Evolutionary conservation across 75 land plant genomes (phyloP), one percentile per base, ranked within the genome.

Genomic region (Larix kaempferi): DNA sequence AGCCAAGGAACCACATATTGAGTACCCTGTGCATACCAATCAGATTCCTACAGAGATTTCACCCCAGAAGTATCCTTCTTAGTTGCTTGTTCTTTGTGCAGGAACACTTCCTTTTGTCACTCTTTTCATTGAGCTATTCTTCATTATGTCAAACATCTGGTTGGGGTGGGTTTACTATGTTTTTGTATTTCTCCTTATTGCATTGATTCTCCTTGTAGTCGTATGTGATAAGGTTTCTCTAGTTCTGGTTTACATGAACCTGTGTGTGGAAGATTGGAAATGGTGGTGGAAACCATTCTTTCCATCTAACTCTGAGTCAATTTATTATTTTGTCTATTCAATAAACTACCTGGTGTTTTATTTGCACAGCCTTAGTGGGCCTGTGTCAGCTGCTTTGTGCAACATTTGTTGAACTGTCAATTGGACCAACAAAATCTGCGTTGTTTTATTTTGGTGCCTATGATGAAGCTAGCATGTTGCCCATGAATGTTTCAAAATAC

Each of bases 51-150:
- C 85, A 39, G 88, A 86, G 49, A 83, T 88, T 37, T 88, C 90
- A 26, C 65, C 73, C 15, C 88, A 88, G 62, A 86, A 81, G 56
- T 88, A 88, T 41, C 89, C 89, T 19, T 88, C 89, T 19, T 88
- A 84, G 87, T 57, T 88, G 67, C 76, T 88, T 11, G 87, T 88
- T 22, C 84, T 88, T 71, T 84, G 89, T 55, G 89, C 87, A 16
- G 87, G 89, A 14, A 88, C 89, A 12, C 77, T 88, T 14, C 87
- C 84, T 8, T 88, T 88, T 74, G 89, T 84, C 39, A 88, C 89
- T 6, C 84, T 88, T 63, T 88, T 88, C 84, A 88, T 88, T 55
- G 87, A 88, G 87, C 82, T 88, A 27, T 88, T 88, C 82, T 88
- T 84, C 74, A 88, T 88, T 72, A 84, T 88, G 84, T 88, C 84